phyloP scores from a whole-genome alignment of 139 green algal genomes.

The Picochlorum sp. region DNA sequence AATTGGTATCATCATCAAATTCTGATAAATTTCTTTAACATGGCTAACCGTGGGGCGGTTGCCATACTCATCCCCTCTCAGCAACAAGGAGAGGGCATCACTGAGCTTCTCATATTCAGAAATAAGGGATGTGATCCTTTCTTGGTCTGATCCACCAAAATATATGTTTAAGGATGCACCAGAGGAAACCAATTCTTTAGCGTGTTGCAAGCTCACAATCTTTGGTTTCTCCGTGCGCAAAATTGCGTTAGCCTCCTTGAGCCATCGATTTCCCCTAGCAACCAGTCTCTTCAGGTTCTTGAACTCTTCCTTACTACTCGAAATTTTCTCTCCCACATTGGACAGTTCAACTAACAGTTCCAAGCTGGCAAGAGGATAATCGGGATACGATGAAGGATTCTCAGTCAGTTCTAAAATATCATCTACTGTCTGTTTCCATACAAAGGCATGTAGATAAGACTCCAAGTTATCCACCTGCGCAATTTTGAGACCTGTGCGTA shows the following conservation, averaged over 20 bases:
- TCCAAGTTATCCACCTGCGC: constrained; percentile 30
- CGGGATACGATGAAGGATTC: too few species aligned
- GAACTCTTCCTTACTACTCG: constrained; percentile 17
- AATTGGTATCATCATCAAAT: constrained; percentile 17
- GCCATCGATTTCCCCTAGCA: constrained; percentile 14
- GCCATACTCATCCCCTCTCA: too few species aligned
- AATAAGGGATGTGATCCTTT: too few species aligned
- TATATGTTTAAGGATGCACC: background rate
- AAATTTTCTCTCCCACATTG: constrained; percentile 32
- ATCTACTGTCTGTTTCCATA: constrained; percentile 9
- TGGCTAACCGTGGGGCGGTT: too few species aligned
- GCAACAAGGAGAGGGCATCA: too few species aligned
- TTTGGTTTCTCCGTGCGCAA: constrained; percentile 8
- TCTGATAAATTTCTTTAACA: too few species aligned
- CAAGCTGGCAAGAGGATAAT: background rate
- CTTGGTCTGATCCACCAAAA: background rate
- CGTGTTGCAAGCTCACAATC: background rate
- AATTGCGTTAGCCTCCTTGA: constrained; percentile 5
- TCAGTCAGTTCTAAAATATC: background rate
- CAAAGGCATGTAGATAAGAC: constrained; percentile 22
- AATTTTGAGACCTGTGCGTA: constrained; percentile 17
- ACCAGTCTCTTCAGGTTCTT: constrained; percentile 10
- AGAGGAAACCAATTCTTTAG: background rate
- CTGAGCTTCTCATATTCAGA: too few species aligned
- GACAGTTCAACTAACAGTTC: constrained; percentile 4